Evolutionary conservation across 306 rosid species (phyloP), one percentile per base, ranked within the genome.

Genomic region (Gastrolobium villosum): DNA sequence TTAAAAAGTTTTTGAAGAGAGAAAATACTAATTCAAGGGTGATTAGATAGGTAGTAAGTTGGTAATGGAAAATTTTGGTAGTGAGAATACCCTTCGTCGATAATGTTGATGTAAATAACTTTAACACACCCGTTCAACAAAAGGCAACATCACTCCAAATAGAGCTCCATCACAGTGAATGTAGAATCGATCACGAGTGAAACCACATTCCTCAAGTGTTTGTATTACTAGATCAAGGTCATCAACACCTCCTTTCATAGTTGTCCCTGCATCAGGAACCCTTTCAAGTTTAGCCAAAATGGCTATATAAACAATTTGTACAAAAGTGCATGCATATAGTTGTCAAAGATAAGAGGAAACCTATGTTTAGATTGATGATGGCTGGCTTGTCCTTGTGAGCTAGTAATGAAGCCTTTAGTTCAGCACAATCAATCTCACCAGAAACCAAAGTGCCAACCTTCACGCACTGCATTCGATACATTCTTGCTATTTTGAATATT

Each of bases 381-480:
- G 97, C 97, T 6, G 97, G 93, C 61, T 87, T 90, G 39, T 90
- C 87, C 78, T 81, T 86, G 88, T 90, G 81, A 20, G 79, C 70
- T 5, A 86, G 75, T 46, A 92, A 80, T 75, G 70, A 84, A 61
- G 80, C 76, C 77, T 83, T 87, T 5, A 92, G 85, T 78, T 90
- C 86, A 1, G 35, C 30, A 46, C 90, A 90, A 69, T 92, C 87
- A 76, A 92, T 90, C 88, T 92, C 93, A 36, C 93, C 93, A 3
- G 90, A 87, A 32, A 86, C 37, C 55, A 90, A 56, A 63, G 87
- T 81, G 6, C 11, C 76, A 66, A 92, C 84, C 82, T 87, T 87
- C 46, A 74, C 84, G 13, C 92, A 87, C 0, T 92, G 86, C 96
- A 92, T 92, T 87, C 92, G 78, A 69, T 88, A 92, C 93, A 92